These are phyloP conservation scores for Lolium multiflorum DNA, from an alignment of 176 grass and related monocot genomes.

Conservation along the genomic window DNA sequence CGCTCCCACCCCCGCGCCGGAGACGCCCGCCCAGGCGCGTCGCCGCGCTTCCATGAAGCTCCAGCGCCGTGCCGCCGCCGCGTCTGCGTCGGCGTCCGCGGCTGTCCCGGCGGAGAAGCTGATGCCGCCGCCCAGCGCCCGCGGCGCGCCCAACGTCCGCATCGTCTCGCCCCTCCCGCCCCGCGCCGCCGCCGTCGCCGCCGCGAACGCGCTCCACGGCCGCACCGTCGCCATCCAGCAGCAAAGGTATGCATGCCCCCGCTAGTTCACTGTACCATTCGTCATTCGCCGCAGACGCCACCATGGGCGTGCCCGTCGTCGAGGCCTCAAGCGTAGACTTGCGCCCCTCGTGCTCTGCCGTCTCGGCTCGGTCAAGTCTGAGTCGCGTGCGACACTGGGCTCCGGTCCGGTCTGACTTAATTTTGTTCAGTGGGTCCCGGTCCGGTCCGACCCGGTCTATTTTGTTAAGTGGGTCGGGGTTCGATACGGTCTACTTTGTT, in stretches of 20 bases:
- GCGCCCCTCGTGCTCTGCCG: not conserved
- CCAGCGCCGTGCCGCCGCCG: conserved; percentile 39
- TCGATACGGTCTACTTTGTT: not conserved
- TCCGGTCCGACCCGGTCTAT: not conserved
- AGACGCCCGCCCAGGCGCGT: conserved; percentile 44
- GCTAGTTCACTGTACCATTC: not conserved
- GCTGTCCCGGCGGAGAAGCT: conserved; percentile 55
- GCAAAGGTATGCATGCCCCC: conserved; percentile 42
- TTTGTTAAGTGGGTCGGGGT: too few species aligned
- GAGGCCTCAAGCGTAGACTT: not conserved
- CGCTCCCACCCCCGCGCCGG: conserved; percentile 6
- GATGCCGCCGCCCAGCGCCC: conserved; percentile 58
- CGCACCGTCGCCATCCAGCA: conserved; percentile 15
- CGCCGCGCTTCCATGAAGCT: conserved; percentile 35
- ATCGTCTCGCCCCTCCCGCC: conserved; percentile 20
- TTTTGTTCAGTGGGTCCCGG: too few species aligned
- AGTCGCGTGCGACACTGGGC: too few species aligned
- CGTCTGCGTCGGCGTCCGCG: conserved; percentile 39
- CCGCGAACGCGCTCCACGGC: conserved; percentile 20
- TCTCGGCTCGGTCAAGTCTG: not conserved
- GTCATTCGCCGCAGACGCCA: not conserved
- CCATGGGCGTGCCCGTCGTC: not conserved
- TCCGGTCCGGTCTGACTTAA: not conserved
- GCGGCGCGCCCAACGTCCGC: conserved; percentile 50
- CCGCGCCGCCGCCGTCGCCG: not conserved